Percentiles rank a stretch among this genome's conserved stretches.
Evolutionary conservation across 257 asterid genomes (phyloP).

Genomic region (Nicotiana tabacum): DNA sequence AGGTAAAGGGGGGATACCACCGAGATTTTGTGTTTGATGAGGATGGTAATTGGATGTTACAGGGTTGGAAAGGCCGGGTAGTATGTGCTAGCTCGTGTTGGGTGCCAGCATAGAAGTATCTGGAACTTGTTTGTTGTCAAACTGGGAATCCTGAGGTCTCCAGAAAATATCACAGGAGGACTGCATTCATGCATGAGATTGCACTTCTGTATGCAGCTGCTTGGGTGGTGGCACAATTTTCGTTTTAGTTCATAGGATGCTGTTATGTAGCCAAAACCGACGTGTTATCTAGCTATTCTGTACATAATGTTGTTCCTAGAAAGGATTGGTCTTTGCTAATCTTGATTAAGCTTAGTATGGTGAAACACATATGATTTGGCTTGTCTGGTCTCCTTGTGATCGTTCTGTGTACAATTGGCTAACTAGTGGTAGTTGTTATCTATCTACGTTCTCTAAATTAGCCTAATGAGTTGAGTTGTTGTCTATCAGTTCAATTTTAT

Average conservation of each 20-base stretch:
- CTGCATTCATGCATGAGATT: not conserved
- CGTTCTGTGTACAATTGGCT: not conserved
- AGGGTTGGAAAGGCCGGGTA: slow-evolving; percentile 95
- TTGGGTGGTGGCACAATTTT: not conserved
- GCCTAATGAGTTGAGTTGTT: not conserved
- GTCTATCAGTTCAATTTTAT: not conserved
- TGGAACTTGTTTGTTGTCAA: not conserved
- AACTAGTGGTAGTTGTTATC: too few species aligned
- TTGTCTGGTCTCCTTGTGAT: not conserved
- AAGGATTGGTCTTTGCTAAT: not conserved
- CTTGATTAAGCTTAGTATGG: not conserved
- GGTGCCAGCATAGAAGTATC: slow-evolving; percentile 47
- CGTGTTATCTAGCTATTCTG: not conserved
- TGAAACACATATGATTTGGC: not conserved
- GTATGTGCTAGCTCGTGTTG: slow-evolving; percentile 68
- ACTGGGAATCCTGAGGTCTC: not conserved
- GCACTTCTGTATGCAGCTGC: not conserved
- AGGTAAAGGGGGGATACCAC: slow-evolving; percentile 47
- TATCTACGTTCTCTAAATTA: not conserved
- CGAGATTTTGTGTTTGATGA: slow-evolving; percentile 63
- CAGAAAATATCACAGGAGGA: not conserved
- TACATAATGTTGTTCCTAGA: not conserved
- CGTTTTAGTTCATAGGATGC: not conserved
- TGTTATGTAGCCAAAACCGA: not conserved
- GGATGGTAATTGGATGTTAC: slow-evolving; percentile 85